Conservation (phyloP, 2,329 filamentous ascomycete species). For the Diaporthe vaccinii region DNA sequence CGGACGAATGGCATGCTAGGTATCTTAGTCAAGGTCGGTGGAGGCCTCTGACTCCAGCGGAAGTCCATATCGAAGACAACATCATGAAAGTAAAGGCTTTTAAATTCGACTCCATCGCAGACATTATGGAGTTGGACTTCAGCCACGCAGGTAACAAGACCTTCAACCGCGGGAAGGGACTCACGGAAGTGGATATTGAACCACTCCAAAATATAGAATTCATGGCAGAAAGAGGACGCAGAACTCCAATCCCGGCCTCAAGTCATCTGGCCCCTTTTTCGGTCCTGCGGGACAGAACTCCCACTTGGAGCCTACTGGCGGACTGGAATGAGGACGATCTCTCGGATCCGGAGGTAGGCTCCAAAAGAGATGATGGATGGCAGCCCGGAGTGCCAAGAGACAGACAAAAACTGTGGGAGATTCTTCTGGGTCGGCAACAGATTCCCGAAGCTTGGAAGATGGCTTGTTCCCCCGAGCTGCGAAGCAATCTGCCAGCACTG, state of each 20-base stretch:
- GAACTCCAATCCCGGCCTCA: not conserved
- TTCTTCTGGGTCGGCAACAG: not conserved
- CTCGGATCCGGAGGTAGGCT: not conserved
- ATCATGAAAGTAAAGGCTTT: not conserved
- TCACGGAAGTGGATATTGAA: not conserved
- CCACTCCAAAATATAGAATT: not conserved
- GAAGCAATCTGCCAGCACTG: not conserved
- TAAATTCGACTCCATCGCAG: not conserved
- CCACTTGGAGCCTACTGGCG: not conserved
- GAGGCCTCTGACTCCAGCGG: not conserved
- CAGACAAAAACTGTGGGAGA: not conserved
- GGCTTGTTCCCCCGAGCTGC: not conserved
- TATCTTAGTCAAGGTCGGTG: not conserved
- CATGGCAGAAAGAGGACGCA: not conserved
- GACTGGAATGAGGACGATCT: not conserved
- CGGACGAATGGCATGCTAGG: not conserved
- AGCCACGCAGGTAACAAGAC: not conserved
- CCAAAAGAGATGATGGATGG: not conserved
- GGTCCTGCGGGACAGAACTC: not conserved
- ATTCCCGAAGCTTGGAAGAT: constrained; percentile 1
- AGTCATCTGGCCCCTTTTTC: not conserved
- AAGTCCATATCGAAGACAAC: not conserved
- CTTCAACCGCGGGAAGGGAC: not conserved
- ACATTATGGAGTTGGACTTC: not conserved
- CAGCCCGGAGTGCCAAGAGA: not conserved